phyloP scores from a whole-genome alignment of 352 stramenopile genomes.

The Phytophthora pseudosyringae region DNA sequence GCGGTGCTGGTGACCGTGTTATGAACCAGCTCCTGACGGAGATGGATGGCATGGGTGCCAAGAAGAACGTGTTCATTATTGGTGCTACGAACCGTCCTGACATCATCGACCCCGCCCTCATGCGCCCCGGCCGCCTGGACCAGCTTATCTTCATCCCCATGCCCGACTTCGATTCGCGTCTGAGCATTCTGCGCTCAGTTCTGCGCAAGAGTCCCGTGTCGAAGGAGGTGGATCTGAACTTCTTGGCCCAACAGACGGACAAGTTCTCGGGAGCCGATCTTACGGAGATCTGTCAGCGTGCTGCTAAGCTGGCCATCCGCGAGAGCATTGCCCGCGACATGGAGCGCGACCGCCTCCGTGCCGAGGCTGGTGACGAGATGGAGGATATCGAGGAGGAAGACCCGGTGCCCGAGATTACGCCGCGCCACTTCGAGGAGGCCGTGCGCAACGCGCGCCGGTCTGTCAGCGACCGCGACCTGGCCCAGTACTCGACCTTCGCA shows the following conservation, averaged over 20 bases:
- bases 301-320: slow-evolving; percentile 99
- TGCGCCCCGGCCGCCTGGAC: slow-evolving; percentile 99
- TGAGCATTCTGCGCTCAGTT: slow-evolving; percentile 96
- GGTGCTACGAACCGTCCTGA: slow-evolving; percentile 99
- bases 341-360: slow-evolving; percentile 95
- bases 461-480: slow-evolving; percentile 98
- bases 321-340: slow-evolving; percentile 99
- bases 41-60: slow-evolving; percentile 99
- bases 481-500: slow-evolving; percentile 89
- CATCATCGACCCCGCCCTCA: slow-evolving; percentile 97
- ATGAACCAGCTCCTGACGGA: slow-evolving; percentile 99
- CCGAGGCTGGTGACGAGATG: slow-evolving; percentile 90
- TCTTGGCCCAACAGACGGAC: slow-evolving; percentile 96
- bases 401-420: slow-evolving; percentile 94
- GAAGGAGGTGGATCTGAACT: slow-evolving; percentile 98
- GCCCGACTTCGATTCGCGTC: slow-evolving; percentile 96
- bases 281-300: slow-evolving; percentile 99
- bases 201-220: slow-evolving; percentile 98
- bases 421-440: slow-evolving; percentile 97
- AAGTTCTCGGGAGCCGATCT: slow-evolving; percentile 99
- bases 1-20: slow-evolving; percentile 98
- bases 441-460: slow-evolving; percentile 97
- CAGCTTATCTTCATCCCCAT: slow-evolving; percentile 98
- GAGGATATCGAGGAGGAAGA: slow-evolving; percentile 96
- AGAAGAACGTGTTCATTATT: slow-evolving; percentile 99